Conservation (phyloP, 2,329 filamentous ascomycete species). For the Aspergillus proliferans region DNA sequence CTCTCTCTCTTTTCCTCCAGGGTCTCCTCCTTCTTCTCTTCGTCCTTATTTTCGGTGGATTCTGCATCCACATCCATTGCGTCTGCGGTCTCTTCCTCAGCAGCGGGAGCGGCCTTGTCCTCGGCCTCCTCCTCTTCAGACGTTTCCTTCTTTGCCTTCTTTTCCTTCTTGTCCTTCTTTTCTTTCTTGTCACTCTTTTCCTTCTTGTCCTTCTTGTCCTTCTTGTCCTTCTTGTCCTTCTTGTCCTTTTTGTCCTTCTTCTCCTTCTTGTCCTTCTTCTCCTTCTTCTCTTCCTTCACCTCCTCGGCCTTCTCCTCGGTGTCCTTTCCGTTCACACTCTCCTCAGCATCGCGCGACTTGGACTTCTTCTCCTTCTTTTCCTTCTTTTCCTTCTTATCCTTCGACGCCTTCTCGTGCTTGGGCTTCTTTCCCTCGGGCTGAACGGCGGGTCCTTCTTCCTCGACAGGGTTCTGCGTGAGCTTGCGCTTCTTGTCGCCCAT, state of each 20-base stretch:
- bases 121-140: conserved; percentile 6
- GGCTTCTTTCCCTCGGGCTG: conserved; percentile 28
- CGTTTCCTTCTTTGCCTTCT: too few relatives aligned
- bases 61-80: conserved; percentile 13
- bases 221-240: conserved; percentile 8
- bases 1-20: conserved; percentile 13
- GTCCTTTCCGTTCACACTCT: conserved; percentile 4
- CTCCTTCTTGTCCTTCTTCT: conserved; percentile 10
- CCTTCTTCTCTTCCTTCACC: conserved; percentile 6
- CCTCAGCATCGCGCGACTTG: conserved; percentile 3
- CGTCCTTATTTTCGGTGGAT: conserved; percentile 1
- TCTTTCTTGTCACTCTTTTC: conserved; percentile 12
- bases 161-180: conserved; percentile 10
- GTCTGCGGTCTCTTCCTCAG: conserved; percentile 8
- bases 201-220: conserved; percentile 12
- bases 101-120: conserved; percentile 3
- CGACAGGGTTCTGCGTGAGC: conserved; percentile 22
- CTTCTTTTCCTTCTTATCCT: conserved; percentile 18
- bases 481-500: conserved; percentile 38
- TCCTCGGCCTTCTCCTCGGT: conserved; percentile 2
- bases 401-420: conserved; percentile 23
- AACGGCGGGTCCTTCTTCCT: conserved; percentile 18
- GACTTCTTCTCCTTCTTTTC: conserved; percentile 17
- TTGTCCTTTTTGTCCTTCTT: conserved; percentile 6
- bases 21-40: conserved; percentile 6